These are phyloP conservation scores for Quercus tomentella DNA, from an alignment of 331 rosid species.

Conservation along the genomic window DNA sequence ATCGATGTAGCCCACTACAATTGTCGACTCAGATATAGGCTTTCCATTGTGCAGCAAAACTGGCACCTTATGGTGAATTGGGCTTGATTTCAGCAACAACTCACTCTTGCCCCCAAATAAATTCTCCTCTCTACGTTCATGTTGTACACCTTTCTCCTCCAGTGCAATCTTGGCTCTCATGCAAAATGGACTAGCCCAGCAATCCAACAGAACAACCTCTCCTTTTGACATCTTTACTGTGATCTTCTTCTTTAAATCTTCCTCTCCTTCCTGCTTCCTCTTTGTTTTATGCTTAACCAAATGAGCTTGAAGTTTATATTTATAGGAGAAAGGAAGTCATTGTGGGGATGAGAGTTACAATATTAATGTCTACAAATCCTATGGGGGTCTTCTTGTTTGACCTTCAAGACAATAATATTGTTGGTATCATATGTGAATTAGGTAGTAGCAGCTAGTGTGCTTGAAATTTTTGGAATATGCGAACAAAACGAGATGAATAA, in stretches of 20 bases:
- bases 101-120: constrained; percentile 65
- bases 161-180: constrained; percentile 55
- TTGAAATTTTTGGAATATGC: no score
- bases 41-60: constrained; percentile 47
- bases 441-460: no score
- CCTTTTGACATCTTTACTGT: constrained; percentile 40
- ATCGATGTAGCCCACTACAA: constrained; percentile 46
- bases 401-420: neutral
- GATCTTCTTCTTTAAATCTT: neutral
- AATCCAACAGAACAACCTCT: constrained; percentile 44
- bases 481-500: no score
- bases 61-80: constrained; percentile 57
- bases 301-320: neutral
- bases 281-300: neutral
- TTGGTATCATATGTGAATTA: neutral
- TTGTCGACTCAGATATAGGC: constrained; percentile 46
- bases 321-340: neutral
- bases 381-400: neutral
- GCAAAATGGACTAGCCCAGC: constrained; percentile 55
- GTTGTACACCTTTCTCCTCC: constrained; percentile 46
- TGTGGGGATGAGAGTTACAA: neutral
- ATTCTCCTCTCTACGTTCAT: constrained; percentile 44
- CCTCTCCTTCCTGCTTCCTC: neutral
- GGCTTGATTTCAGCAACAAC: constrained; percentile 51
- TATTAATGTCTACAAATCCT: neutral